Percentiles rank a stretch among this genome's conserved stretches.
phyloP scores from a whole-genome alignment of 1,139 yeast genomes.

The Saccharomyces hybrid region DNA sequence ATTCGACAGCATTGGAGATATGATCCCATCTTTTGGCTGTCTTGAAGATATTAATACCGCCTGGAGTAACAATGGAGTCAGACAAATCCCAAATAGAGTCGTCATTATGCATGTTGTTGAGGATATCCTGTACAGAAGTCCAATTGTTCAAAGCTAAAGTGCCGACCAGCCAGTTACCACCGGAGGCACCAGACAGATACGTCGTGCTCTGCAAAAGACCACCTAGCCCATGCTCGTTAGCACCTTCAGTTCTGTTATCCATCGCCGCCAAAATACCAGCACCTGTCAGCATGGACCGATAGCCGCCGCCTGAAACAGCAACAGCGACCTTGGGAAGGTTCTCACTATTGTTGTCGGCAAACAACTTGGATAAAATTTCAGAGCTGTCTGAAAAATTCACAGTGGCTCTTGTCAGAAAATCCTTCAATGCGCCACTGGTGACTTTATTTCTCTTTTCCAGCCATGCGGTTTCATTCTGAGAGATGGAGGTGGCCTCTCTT shows the following conservation, averaged over 20 bases:
- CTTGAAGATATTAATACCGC: slow-evolving; percentile 54
- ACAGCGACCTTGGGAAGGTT: slow-evolving; percentile 43
- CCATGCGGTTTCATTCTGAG: slow-evolving; percentile 31
- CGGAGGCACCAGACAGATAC: slow-evolving; percentile 73
- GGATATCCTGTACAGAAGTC: slow-evolving; percentile 34
- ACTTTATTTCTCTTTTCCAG: slow-evolving; percentile 40
- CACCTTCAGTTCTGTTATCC: slow-evolving; percentile 61
- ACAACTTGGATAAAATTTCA: slow-evolving; percentile 9
- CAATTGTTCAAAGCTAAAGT: slow-evolving; percentile 51
- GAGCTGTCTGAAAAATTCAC: slow-evolving; percentile 52
- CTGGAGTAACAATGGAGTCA: slow-evolving; percentile 48
- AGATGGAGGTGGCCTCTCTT: slow-evolving; percentile 33
- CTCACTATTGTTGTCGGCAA: slow-evolving; percentile 13
- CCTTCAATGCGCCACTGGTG: slow-evolving; percentile 46
- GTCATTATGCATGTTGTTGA: slow-evolving; percentile 35
- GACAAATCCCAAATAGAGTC: slow-evolving; percentile 61
- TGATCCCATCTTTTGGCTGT: slow-evolving; percentile 47
- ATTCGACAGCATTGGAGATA: slow-evolving; percentile 30
- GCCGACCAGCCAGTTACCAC: slow-evolving; percentile 83
- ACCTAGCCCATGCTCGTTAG: slow-evolving; percentile 58
- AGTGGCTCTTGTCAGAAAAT: slow-evolving; percentile 51
- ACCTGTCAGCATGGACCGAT: slow-evolving; percentile 84
- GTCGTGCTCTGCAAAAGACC: slow-evolving; percentile 69
- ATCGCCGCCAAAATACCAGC: slow-evolving; percentile 80
- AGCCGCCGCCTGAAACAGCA: slow-evolving; percentile 89